Evolutionary conservation across 352 stramenopile genomes (phyloP), one percentile per base, ranked within the genome.

Genomic region (Pythium biforme): DNA sequence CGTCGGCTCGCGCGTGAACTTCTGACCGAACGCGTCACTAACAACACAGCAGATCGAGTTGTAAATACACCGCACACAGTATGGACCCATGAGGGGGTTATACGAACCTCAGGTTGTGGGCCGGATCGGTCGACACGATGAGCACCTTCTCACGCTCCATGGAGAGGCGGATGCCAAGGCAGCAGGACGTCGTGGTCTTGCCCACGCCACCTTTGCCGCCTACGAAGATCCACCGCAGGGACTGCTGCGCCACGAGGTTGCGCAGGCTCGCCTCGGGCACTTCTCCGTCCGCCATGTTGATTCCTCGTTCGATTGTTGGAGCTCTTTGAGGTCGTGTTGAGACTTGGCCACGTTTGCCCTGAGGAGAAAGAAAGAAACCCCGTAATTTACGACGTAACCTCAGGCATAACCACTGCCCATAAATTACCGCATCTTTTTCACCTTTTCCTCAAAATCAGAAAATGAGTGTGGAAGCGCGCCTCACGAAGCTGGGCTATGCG

Each of bases 171-270:
- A 98, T 94, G 25, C 86, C 95, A 41, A 99, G 84, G 69, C 95
- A 99, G 77, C 97, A 99, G 52, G 92, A 98, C n/a, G 96, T 99
- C 14, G 97, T 99, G 31, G 94, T 98, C 76, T 98, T 98, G 39
- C 94, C 94, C 57, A 98, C 94, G 47, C 94, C 94, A 27, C 94
- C 94, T 65, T 98, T 98, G 27, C 94, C 94, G 20, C 94, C 94
- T 25, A 98, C 94, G 63, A 98, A 98, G 73, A 98, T 97, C 94
- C 94, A 97, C 63, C 90, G 89, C 62, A 97, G 84, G 55, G 83
- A 81, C 69, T 89, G 69, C 75, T 96, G 88, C 56, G 91, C 77
- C 65, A 97, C 76, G 53, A 97, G 78, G 78, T 97, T 97, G 54
- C 85, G 85, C 73, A 97, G 80, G 53, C 84, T 95, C 68, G 89